Conservation (phyloP, 2,329 filamentous ascomycete genomes). For the Helicocarpus griseus region DNA sequence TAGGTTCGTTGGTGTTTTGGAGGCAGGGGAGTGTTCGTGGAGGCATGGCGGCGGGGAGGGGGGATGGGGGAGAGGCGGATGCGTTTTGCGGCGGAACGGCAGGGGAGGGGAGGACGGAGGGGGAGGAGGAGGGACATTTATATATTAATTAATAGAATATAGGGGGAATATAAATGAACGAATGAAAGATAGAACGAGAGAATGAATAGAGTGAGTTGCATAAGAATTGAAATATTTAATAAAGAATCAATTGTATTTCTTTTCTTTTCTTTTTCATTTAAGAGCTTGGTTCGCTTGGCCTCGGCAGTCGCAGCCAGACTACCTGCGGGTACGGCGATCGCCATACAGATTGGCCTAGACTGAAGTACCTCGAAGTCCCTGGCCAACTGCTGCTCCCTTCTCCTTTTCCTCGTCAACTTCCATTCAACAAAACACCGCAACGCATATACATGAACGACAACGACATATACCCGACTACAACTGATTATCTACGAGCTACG, state of each 20-base stretch:
- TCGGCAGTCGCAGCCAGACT: too few species aligned
- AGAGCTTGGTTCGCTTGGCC: not conserved
- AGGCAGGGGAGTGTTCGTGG: constrained; percentile 15
- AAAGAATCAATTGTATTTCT: not conserved
- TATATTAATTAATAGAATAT: not conserved
- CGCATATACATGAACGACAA: not conserved
- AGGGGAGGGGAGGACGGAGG: not conserved
- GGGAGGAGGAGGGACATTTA: constrained; percentile 2
- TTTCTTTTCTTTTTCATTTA: not conserved
- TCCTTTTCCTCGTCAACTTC: not conserved
- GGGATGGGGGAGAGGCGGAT: not conserved
- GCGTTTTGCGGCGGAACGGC: not conserved
- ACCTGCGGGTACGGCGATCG: not conserved
- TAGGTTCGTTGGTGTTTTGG: constrained; percentile 22
- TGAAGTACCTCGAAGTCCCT: not conserved
- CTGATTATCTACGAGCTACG: not conserved
- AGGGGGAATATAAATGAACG: too few species aligned
- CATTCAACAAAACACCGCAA: not conserved
- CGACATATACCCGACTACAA: too few species aligned
- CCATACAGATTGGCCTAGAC: not conserved
- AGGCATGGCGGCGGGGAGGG: constrained; percentile 15
- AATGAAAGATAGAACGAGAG: not conserved
- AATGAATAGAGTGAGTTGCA: not conserved
- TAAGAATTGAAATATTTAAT: not conserved
- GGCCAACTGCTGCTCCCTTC: not conserved